Evolutionary conservation across 2,329 filamentous ascomycete genomes (phyloP).

Genomic region (Neonectria coccinea): DNA sequence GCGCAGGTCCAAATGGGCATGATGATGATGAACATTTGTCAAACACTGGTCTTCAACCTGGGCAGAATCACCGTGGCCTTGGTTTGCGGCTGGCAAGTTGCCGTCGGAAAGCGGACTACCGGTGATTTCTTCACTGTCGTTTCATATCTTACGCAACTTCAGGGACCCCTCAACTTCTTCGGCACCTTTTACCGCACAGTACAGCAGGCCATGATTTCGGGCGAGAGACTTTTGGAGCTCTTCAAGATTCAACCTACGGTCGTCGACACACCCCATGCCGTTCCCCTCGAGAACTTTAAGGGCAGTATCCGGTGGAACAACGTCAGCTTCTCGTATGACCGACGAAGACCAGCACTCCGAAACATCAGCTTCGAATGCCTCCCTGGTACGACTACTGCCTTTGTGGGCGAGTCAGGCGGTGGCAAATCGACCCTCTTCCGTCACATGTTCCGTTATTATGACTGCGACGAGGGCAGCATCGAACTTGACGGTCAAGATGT

Average conservation of each 20-base stretch:
- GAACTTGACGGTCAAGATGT: constrained; percentile 88
- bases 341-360: constrained; percentile 84
- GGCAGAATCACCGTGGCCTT: constrained; percentile 79
- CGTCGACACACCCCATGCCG: constrained; percentile 77
- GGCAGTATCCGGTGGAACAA: constrained; percentile 90
- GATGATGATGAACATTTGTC: constrained; percentile 83
- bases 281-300: constrained; percentile 72
- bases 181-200: constrained; percentile 97
- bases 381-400: constrained; percentile 92
- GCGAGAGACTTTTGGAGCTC: constrained; percentile 91
- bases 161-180: constrained; percentile 86
- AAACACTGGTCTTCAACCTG: constrained; percentile 83
- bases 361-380: constrained; percentile 86
- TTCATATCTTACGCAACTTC: constrained; percentile 83
- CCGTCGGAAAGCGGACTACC: constrained; percentile 71
- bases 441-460: constrained; percentile 96
- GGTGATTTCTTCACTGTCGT: constrained; percentile 80
- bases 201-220: constrained; percentile 97
- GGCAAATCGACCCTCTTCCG: constrained; percentile 98
- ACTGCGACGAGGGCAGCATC: constrained; percentile 82
- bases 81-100: constrained; percentile 82
- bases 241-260: constrained; percentile 98
- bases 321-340: constrained; percentile 91
- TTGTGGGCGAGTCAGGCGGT: constrained; percentile 96
- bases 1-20: constrained; percentile 81